Evolutionary conservation across 805 yeast genomes (phyloP).

Genomic region (Candida stauntonica): DNA sequence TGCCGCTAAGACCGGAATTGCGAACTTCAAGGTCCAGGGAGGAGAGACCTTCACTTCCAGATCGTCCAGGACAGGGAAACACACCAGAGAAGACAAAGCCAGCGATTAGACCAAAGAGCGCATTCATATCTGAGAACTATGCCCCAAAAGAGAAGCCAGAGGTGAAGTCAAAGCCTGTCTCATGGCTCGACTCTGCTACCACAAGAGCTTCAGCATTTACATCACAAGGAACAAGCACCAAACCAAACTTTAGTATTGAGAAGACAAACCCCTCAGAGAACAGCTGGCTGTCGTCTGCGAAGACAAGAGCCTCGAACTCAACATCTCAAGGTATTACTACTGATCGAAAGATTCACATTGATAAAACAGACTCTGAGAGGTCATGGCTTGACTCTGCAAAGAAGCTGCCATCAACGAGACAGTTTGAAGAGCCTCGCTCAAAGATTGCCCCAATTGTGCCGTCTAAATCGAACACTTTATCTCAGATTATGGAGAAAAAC

Average conservation of each 20-base stretch:
- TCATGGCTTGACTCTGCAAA: constrained; percentile 26
- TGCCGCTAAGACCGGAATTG: not conserved
- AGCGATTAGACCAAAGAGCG: constrained; percentile 6
- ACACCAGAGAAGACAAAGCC: constrained; percentile 1
- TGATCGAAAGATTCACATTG: constrained; percentile 3
- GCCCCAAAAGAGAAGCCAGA: constrained; percentile 5
- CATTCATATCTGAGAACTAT: not conserved
- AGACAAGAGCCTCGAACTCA: constrained; percentile 1
- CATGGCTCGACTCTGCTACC: constrained; percentile 14
- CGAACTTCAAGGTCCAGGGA: not conserved
- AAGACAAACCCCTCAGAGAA: not conserved
- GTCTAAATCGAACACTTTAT: constrained; percentile 27
- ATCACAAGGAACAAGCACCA: constrained; percentile 6
- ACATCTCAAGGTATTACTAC: constrained; percentile 8
- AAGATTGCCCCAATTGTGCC: constrained; percentile 31
- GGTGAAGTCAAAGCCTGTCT: constrained; percentile 12
- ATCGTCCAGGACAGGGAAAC: constrained; percentile 4
- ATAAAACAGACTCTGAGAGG: not conserved
- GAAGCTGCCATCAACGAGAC: constrained; percentile 5
- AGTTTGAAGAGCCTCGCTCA: constrained; percentile 13
- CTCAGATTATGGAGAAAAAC: constrained; percentile 22
- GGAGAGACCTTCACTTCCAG: constrained; percentile 6
- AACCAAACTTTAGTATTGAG: constrained; percentile 4
- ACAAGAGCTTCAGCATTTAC: constrained; percentile 14
- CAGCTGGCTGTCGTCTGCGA: constrained; percentile 13